These are phyloP conservation scores for Magnolia officinalis DNA, from an alignment of 164 flowering plant species.

Conservation along the genomic window DNA sequence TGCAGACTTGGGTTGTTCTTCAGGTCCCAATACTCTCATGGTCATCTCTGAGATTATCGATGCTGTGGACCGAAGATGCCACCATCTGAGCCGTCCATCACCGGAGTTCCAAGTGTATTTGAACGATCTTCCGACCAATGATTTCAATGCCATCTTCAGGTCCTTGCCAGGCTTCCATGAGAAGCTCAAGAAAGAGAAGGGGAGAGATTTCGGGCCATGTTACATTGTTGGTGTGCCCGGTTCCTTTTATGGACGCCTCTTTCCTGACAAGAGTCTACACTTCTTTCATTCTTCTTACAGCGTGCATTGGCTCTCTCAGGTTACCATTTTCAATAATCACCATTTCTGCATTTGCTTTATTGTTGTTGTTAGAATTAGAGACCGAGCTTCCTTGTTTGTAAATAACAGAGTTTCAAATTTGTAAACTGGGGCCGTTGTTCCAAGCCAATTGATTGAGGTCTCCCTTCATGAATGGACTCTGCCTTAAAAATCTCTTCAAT, in stretches of 20 bases:
- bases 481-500: no score
- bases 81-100: not conserved
- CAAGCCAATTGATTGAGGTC: no score
- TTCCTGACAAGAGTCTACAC: conserved; percentile 39
- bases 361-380: no score
- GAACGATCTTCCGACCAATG: conserved; percentile 56
- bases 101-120: conserved; percentile 42
- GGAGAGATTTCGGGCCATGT: conserved; percentile 26
- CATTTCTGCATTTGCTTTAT: not conserved
- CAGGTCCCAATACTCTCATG: conserved; percentile 60
- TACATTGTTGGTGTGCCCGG: conserved; percentile 49
- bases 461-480: no score
- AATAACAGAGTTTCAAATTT: no score
- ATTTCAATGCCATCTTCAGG: conserved; percentile 49
- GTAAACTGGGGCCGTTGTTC: no score
- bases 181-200: conserved; percentile 18
- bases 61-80: conserved; percentile 13
- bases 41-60: conserved; percentile 30
- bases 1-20: conserved; percentile 72
- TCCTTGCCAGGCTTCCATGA: conserved; percentile 30
- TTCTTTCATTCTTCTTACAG: conserved; percentile 64
- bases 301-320: conserved; percentile 60
- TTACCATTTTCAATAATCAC: not conserved
- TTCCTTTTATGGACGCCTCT: conserved; percentile 58
- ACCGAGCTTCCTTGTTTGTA: no score